Conservation (phyloP, 192 early-diverging fungal genomes). For the Gaertneriomyces sp. region DNA sequence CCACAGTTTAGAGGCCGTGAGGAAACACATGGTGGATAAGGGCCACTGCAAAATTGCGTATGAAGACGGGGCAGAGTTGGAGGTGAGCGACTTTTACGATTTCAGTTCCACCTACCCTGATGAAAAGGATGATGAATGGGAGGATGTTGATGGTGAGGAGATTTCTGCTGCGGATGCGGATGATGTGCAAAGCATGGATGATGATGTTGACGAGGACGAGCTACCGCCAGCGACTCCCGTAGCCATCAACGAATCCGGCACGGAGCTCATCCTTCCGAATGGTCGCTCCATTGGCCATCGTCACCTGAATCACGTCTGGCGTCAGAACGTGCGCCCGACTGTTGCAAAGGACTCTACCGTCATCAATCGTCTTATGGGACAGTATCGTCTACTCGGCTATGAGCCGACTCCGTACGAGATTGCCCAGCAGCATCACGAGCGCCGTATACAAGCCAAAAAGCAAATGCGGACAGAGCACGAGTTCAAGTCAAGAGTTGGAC, state of each 20-base stretch:
- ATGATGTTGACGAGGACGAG: conserved; percentile 34
- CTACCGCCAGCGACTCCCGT: conserved; percentile 31
- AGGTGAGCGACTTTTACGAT: conserved; percentile 94
- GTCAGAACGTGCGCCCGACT: conserved; percentile 62
- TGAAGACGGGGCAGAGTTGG: conserved; percentile 86
- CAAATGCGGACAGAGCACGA: conserved; percentile 52
- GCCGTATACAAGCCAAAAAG: conserved; percentile 54
- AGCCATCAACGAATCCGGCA: conserved; percentile 70
- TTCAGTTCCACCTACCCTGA: conserved; percentile 85
- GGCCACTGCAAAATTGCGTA: conserved; percentile 97
- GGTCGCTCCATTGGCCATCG: conserved; percentile 82
- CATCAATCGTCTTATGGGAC: conserved; percentile 72
- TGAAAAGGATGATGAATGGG: conserved; percentile 44
- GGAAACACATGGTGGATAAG: conserved; percentile 92
- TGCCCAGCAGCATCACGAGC: conserved; percentile 38
- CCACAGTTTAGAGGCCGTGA: conserved; percentile 84
- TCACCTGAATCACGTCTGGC: conserved; percentile 75
- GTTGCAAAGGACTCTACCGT: conserved; percentile 69
- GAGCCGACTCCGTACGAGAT: conserved; percentile 28
- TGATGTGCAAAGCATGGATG: conserved; percentile 33
- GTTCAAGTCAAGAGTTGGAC: conserved; percentile 54
- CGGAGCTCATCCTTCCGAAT: conserved; percentile 81
- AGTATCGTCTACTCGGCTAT: conserved; percentile 55
- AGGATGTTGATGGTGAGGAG: conserved; percentile 35
- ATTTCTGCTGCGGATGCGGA: conserved; percentile 16